These are phyloP conservation scores for Cytospora piceae DNA, from an alignment of 2,329 filamentous ascomycete species.

Conservation along the genomic window DNA sequence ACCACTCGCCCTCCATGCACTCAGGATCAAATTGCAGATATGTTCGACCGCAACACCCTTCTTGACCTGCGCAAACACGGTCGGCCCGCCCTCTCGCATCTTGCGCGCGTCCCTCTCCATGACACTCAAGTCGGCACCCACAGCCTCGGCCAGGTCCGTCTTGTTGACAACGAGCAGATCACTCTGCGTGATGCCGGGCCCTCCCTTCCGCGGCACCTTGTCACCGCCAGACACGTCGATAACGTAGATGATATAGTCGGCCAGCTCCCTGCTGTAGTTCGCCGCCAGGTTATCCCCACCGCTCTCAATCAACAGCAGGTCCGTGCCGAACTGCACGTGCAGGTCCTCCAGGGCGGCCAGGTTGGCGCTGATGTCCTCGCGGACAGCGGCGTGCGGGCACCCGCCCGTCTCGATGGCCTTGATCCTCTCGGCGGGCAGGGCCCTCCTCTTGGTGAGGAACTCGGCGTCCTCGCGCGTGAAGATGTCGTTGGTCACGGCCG, in stretches of 20 bases:
- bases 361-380: conserved; percentile 95
- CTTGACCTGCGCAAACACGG: conserved; percentile 98
- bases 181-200: conserved; percentile 94
- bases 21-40: conserved; percentile 85
- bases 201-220: conserved; percentile 94
- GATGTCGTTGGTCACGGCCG: conserved; percentile 98
- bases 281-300: conserved; percentile 96
- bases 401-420: conserved; percentile 96
- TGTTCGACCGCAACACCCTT: conserved; percentile 81
- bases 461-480: conserved; percentile 98
- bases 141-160: conserved; percentile 87
- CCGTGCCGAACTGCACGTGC: conserved; percentile 76
- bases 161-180: conserved; percentile 96
- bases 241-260: conserved; percentile 98
- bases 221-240: conserved; percentile 97
- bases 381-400: conserved; percentile 94
- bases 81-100: conserved; percentile 94
- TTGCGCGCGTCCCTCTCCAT: conserved; percentile 95
- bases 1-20: conserved; percentile 90
- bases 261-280: conserved; percentile 93
- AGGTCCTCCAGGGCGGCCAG: conserved; percentile 89
- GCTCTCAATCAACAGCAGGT: conserved; percentile 90
- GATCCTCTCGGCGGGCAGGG: conserved; percentile 82
- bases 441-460: conserved; percentile 86
- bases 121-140: conserved; percentile 86